phyloP scores from a whole-genome alignment of 768 basidiomycete genomes.

The Hericium rajendrae region DNA sequence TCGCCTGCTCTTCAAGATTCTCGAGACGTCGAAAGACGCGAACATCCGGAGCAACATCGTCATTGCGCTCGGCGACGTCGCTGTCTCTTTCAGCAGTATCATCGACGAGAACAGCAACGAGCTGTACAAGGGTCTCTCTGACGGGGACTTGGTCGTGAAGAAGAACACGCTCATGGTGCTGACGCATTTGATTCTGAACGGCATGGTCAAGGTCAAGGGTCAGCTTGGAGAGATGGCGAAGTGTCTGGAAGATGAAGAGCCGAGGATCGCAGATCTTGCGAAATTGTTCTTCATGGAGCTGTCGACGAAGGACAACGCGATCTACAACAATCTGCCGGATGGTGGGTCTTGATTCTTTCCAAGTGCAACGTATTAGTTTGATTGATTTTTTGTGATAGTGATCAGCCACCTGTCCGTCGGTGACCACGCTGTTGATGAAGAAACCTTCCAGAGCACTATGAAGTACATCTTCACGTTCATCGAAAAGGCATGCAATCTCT shows the following conservation, averaged over 20 bases:
- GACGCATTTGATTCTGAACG: conserved; percentile 92
- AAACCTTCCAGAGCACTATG: conserved; percentile 87
- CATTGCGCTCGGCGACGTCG: conserved; percentile 95
- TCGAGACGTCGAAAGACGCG: conserved; percentile 84
- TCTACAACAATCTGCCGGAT: conserved; percentile 97
- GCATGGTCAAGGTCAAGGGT: conserved; percentile 99
- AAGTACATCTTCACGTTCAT: conserved; percentile 94
- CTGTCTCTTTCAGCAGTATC: conserved; percentile 95
- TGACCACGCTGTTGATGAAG: conserved; percentile 85
- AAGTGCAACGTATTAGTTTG: not conserved
- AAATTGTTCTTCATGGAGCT: conserved; percentile 96
- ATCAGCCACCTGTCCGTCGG: conserved; percentile 93
- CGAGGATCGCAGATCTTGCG: conserved; percentile 85
- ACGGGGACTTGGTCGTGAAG: conserved; percentile 83
- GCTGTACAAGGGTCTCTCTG: conserved; percentile 88
- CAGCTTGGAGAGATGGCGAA: conserved; percentile 99
- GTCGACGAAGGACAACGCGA: conserved; percentile 95
- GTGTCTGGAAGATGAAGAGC: conserved; percentile 87
- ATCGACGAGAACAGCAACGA: conserved; percentile 96
- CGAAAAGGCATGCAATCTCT: conserved; percentile 61
- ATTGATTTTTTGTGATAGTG: conserved; percentile 35
- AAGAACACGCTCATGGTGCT: conserved; percentile 99
- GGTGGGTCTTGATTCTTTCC: conserved; percentile 34
- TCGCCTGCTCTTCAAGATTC: conserved; percentile 82
- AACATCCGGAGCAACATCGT: conserved; percentile 93